Evolutionary conservation across 2,329 filamentous ascomycete species (phyloP), one percentile per base, ranked within the genome.

Genomic region (Aspergillus intermedius): DNA sequence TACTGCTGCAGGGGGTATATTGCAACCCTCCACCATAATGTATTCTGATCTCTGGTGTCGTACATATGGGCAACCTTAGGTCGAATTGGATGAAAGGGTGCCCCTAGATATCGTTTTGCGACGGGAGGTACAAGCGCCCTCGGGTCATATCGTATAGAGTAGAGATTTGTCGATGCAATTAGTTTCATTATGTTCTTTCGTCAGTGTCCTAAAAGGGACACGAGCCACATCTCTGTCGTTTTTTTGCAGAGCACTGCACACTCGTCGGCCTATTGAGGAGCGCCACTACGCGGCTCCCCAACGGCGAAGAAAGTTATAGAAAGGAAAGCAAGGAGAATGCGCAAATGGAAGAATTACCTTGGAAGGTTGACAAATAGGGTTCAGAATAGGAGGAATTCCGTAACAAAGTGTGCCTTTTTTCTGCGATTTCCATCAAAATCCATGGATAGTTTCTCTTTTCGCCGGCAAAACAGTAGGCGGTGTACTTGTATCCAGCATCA

Each of bases 21-120:
- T 45, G 49, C 69, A 5, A 76, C 68, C 13, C 64, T 61, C 73
- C 74, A 78, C 71, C 77, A 77, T 15, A 82, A 65, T 30, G 64
- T 65, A 56, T 70, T 64, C 8, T 60, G 63, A 37, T 70, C 64
- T 40, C 73, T 69, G 48, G 63, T 60, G 6, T 58, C 54, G 46
- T 66, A 72, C 47, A 64, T 59, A 37, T 71, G 56, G 21, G 59
- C 39, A 45, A 73, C 60, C 54, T 70, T 72, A 17, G 65, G 64
- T 13, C 62, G 61, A 44, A 74, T 59, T 2, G 66, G 63, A 53
- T 73, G 65, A 44, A 51, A 46, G 9, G 48, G 57, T 52, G 53
- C 44, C 28, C 28, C 42, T 32, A 64, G 46, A 57, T 68, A 66
- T 40, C 66, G 63, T n/a, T 39, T 15, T 28, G 62, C 67, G 43